phyloP scores from a whole-genome alignment of 257 asterid genomes.

The Striga asiatica region DNA sequence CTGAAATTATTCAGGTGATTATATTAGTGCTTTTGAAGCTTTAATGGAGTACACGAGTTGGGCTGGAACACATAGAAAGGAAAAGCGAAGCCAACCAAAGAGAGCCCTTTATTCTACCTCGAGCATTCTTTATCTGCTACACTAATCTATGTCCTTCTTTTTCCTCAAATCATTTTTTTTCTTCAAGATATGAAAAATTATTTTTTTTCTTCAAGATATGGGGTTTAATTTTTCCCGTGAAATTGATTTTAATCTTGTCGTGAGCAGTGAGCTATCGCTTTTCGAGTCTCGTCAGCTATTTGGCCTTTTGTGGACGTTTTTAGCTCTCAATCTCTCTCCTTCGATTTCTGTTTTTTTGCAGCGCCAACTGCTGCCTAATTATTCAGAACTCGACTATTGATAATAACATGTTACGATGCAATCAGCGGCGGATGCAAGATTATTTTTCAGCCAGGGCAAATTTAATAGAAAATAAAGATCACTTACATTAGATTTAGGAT shows the following conservation, averaged over 20 bases:
- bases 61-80: constrained; percentile 1
- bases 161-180: background rate
- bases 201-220: background rate
- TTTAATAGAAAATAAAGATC: too few relatives aligned
- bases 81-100: constrained; percentile 35
- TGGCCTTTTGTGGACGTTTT: too few relatives aligned
- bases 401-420: too few relatives aligned
- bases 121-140: constrained; percentile 19
- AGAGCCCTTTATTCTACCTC: constrained; percentile 26
- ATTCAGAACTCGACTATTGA: too few relatives aligned
- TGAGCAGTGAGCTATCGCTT: constrained; percentile 24
- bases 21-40: constrained; percentile 20
- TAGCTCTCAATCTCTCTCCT: too few relatives aligned
- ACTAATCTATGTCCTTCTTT: constrained; percentile 9
- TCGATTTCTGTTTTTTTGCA: too few relatives aligned
- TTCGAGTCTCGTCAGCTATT: constrained; percentile 18
- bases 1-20: constrained; percentile 4
- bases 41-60: constrained; percentile 20
- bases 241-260: constrained; percentile 1
- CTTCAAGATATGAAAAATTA: background rate
- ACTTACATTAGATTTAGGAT: too few relatives aligned
- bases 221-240: background rate
- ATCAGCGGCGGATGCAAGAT: too few relatives aligned
- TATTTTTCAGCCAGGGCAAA: too few relatives aligned
- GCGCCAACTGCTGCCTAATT: too few relatives aligned